Conservation (phyloP, 1,284 basidiomycete species). For the Erythrobasidium hasegawianum region DNA sequence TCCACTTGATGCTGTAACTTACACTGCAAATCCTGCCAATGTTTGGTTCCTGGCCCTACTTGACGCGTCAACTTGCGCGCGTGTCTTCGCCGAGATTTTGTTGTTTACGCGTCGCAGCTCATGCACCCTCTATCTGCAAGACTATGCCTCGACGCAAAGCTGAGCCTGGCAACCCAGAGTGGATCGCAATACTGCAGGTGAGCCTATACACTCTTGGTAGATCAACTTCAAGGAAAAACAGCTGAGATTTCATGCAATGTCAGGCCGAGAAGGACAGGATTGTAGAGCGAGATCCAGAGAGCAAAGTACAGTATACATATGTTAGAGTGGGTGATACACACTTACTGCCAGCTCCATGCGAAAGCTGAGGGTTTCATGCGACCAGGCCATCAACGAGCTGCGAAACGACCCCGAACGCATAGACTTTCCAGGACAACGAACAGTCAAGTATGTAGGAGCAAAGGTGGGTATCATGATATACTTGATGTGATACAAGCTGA, state of each 20-base stretch:
- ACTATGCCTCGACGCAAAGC: no score
- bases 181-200: slow-evolving; percentile 24
- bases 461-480: background rate
- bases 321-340: background rate
- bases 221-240: background rate
- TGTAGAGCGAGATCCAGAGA: slow-evolving; percentile 3
- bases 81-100: no score
- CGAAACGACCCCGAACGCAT: background rate
- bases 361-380: background rate
- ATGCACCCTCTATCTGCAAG: no score
- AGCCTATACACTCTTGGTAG: background rate
- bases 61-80: no score
- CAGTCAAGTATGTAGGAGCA: slow-evolving; percentile 15
- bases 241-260: background rate
- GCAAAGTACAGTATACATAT: background rate
- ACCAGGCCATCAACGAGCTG: slow-evolving; percentile 13
- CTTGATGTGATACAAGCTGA: no score
- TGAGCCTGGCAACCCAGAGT: slow-evolving; percentile 20
- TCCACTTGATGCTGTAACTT: no score
- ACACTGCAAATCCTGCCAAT: no score
- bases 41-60: no score
- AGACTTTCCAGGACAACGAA: slow-evolving; percentile 13
- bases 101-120: no score
- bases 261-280: slow-evolving; percentile 12
- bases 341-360: no score